Evolutionary conservation across 1,284 basidiomycete species (phyloP).

Genomic region (Moniliella sp.): DNA sequence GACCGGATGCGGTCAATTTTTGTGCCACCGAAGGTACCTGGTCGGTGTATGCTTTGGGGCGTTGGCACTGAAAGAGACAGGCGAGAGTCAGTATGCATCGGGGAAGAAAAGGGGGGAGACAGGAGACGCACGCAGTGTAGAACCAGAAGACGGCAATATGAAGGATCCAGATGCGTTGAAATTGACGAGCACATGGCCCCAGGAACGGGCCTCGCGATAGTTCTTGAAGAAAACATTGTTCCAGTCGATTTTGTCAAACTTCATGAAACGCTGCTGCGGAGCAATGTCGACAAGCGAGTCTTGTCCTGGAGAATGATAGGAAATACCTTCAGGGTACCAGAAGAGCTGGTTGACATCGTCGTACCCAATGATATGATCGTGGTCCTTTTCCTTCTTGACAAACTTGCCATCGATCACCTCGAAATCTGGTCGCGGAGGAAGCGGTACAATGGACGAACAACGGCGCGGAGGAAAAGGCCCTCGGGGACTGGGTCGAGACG

Average conservation of each 20-base stretch:
- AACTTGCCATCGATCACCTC: conserved; percentile 93
- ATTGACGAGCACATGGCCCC: conserved; percentile 33
- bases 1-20: conserved; percentile 23
- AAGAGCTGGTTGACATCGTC: conserved; percentile 98
- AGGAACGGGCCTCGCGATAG: conserved; percentile 28
- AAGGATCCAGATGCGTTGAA: conserved; percentile 34
- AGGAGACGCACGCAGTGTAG: conserved; percentile 41
- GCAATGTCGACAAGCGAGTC: conserved; percentile 40
- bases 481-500: conserved; percentile 80
- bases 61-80: no score
- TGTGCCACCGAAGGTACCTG: no score
- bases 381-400: conserved; percentile 67
- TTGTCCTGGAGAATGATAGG: conserved; percentile 71
- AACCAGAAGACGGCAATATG: conserved; percentile 33
- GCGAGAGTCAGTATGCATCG: no score
- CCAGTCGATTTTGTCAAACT: conserved; percentile 35
- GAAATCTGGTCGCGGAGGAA: conserved; percentile 96
- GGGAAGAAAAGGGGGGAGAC: no score
- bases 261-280: conserved; percentile 32
- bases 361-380: conserved; percentile 86
- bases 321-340: conserved; percentile 93
- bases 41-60: no score
- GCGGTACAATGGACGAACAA: conserved; percentile 80
- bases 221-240: conserved; percentile 32
- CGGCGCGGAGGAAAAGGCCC: conserved; percentile 70